Conservation (phyloP, 805 yeast species). For the Millerozyma acaciae region DNA sequence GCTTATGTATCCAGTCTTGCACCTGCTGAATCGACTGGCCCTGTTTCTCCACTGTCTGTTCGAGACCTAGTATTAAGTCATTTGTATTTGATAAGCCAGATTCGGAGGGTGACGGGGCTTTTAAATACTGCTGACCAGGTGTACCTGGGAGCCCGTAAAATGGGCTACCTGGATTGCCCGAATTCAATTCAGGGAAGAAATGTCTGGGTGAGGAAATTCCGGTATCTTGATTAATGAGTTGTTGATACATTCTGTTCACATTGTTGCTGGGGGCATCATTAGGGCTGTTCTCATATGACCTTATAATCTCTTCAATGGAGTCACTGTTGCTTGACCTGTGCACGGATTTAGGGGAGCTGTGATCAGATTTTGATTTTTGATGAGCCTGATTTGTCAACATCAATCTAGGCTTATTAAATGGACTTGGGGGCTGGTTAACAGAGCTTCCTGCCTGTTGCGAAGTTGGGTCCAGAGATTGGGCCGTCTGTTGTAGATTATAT, state of each 20-base stretch:
- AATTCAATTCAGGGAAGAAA: constrained; percentile 30
- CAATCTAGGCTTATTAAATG: constrained; percentile 30
- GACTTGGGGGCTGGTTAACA: constrained; percentile 12
- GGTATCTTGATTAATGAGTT: constrained; percentile 23
- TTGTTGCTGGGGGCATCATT: constrained; percentile 11
- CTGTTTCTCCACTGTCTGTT: constrained; percentile 44
- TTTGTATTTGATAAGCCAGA: constrained; percentile 6
- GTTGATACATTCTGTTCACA: constrained; percentile 30
- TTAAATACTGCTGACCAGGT: constrained; percentile 5
- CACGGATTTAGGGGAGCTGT: constrained; percentile 3
- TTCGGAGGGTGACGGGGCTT: constrained; percentile 2
- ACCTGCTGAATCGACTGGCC: constrained; percentile 53
- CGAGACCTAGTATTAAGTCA: constrained; percentile 36
- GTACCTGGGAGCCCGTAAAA: constrained; percentile 2
- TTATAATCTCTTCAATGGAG: constrained; percentile 27
- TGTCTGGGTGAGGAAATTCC: constrained; percentile 26
- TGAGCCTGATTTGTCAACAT: constrained; percentile 41
- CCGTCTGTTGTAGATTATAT: constrained; percentile 10
- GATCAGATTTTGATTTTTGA: constrained; percentile 13
- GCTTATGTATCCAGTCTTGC: constrained; percentile 51
- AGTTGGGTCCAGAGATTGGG: constrained; percentile 4
- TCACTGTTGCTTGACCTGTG: constrained; percentile 10
- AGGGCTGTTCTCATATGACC: constrained; percentile 21
- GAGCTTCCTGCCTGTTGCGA: constrained; percentile 6
- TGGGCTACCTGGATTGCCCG: constrained; percentile 7